Conservation (phyloP, 768 basidiomycete genomes). For the Naganishia onofrii region DNA sequence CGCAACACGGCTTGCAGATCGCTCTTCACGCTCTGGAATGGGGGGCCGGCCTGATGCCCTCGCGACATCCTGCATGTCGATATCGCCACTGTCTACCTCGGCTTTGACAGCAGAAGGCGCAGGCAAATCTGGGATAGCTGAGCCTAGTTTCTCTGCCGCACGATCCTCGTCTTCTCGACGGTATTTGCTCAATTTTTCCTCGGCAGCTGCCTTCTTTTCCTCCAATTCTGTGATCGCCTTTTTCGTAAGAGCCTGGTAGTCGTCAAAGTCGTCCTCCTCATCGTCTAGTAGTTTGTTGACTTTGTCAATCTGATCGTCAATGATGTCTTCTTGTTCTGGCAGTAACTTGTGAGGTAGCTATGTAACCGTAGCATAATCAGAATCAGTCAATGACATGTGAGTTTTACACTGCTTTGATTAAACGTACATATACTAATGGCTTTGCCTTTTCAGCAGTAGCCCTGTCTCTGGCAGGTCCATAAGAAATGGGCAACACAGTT, state of each 20-base stretch:
- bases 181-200: slow-evolving; percentile 26
- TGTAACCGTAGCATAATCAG: neutral
- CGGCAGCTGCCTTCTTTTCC: slow-evolving; percentile 17
- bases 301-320: slow-evolving; percentile 37
- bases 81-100: slow-evolving; percentile 8
- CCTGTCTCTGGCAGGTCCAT: slow-evolving; percentile 40
- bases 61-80: slow-evolving; percentile 24
- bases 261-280: slow-evolving; percentile 34
- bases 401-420: neutral
- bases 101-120: neutral
- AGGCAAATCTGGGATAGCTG: slow-evolving; percentile 7
- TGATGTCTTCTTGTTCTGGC: slow-evolving; percentile 41
- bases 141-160: slow-evolving; percentile 7
- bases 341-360: slow-evolving; percentile 48
- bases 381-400: neutral
- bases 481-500: slow-evolving; percentile 39
- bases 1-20: slow-evolving; percentile 10
- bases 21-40: slow-evolving; percentile 14
- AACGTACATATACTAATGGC: slow-evolving; percentile 48
- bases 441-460: slow-evolving; percentile 36
- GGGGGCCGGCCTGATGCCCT: slow-evolving; percentile 12
- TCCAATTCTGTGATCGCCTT: slow-evolving; percentile 14
- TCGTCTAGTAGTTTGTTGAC: slow-evolving; percentile 42
- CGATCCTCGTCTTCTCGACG: slow-evolving; percentile 27
- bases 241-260: slow-evolving; percentile 5